Base-by-base conservation (phyloP, 768 basidiomycete species). In the Pleurotus djamor region DNA sequence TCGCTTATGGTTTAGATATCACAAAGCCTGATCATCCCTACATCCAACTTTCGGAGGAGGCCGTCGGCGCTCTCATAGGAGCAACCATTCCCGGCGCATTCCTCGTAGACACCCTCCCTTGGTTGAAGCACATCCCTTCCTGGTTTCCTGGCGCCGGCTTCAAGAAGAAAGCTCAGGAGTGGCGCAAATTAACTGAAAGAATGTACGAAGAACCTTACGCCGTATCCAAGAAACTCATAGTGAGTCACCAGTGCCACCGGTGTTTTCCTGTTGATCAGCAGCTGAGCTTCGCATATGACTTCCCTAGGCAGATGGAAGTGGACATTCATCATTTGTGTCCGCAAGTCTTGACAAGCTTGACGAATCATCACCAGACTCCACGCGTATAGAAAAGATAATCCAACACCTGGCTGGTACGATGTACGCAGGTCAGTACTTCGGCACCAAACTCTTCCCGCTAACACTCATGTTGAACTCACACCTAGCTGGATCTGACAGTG, bases 161-260 rank as follows among this genome's bases (percentile, higher is more conserved):
- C 76, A 74, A 83, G 65, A 73, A 73, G 36, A 80, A 83, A 55
- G 86, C 84, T 0, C 66, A 57, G 2, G 59, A 64, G 10, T 86
- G 84, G 83, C 70, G 71, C 16, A 66, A 68, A 37, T 62, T 72
- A 3, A 70, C 74, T 67, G 60, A 72, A 9, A 66, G 71, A 32
- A 74, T 81, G 66, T 66, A 71, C 9, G 70, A 77, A 13, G 59
- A 68, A 10, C 80, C 80, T 0, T 83, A 68, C 57, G 45, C 58
- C 10, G 68, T 63, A 8, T 65, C 69, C 16, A 61, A 67, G 32
- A 71, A 61, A 45, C 54, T 61, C 10, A 67, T 74, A 35, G 72
- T 74, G 44, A 59, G 68, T 63, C 13, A 28, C 21, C n/a, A n/a
- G n/a, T n/a, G n/a, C n/a, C 21, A 28, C 21, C 3, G 21, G 21